Base-by-base conservation (phyloP, 108 stramenopile genomes). In the Cyclotella choctawhatcheeana region DNA sequence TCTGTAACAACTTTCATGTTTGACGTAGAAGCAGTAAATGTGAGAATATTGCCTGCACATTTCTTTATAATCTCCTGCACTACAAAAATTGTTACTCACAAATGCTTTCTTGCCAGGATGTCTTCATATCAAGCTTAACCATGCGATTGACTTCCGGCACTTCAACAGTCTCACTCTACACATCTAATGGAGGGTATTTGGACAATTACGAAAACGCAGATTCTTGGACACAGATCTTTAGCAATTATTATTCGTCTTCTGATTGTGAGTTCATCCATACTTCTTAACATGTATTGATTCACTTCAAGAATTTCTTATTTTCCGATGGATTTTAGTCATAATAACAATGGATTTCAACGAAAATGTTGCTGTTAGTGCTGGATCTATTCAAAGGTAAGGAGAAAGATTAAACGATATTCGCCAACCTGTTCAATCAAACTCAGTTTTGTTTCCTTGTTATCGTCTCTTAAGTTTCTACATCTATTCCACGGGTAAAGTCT, bases 181-280 rank as follows among this genome's bases (percentile, higher is more conserved):
- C 61, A 3, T 10, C 61, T 21, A 17, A 21, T 21, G 61, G 61
- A 4, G 31, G 40, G 18, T 44, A 62, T 25, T 18, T 12, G n/a
- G 13, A 37, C 1, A 62, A 40, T 1, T 16, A 3, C 40, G 26
- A 6, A 1, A 44, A 44, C 18, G 17, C 34, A 16, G 22, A 18
- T 40, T 35, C 43, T 24, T 62, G 61, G 61, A 62, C 61, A 44
- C 2, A 44, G 44, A 44, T 62, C 6, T 25, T 30, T 24, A 40
- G 20, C 2, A 22, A 44, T 14, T 24, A 17, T 27, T 4, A 40
- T 27, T 2, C 25, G 25, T 14, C 24, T 22, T 10, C 2, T 25
- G 27, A 8, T 21, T 3, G 16, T 30, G 25, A 18, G 22, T 40
- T n/a, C n/a, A n/a, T n/a, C n/a, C 37, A 40, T 6, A 40, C 6